Evolutionary conservation across 2,329 filamentous ascomycete species (phyloP).

Genomic region (Botrytis pseudocinerea): DNA sequence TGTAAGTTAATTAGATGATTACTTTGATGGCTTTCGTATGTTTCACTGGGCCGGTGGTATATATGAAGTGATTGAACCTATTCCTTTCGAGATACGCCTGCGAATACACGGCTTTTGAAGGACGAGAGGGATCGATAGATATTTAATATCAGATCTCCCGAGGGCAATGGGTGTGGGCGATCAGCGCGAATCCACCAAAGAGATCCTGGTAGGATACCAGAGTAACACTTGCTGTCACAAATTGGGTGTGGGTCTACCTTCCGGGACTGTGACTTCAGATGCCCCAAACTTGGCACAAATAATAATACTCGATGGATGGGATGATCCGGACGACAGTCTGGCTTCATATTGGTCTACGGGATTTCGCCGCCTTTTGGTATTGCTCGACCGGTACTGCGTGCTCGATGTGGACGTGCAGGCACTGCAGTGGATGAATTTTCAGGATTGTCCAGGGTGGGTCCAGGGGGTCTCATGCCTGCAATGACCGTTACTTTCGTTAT

Average conservation of each 20-base stretch:
- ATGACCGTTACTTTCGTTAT: constrained; percentile 36
- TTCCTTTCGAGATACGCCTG: constrained; percentile 37
- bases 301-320: constrained; percentile 33
- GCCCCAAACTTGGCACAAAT: constrained; percentile 39
- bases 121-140: constrained; percentile 47
- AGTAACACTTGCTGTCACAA: constrained; percentile 50
- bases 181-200: constrained; percentile 52
- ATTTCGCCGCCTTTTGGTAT: constrained; percentile 34
- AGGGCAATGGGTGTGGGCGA: constrained; percentile 49
- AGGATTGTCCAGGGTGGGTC: constrained; percentile 31
- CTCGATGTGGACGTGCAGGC: constrained; percentile 33
- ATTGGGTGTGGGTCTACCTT: constrained; percentile 52
- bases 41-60: constrained; percentile 32
- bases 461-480: constrained; percentile 34
- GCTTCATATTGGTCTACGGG: constrained; percentile 34
- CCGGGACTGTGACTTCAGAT: constrained; percentile 39
- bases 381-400: constrained; percentile 35
- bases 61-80: constrained; percentile 21
- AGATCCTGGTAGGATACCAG: constrained; percentile 50
- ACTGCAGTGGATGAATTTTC: constrained; percentile 31
- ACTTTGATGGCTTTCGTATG: constrained; percentile 38
- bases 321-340: constrained; percentile 30
- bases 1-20: constrained; percentile 33
- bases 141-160: constrained; percentile 52
- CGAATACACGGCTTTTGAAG: constrained; percentile 38